Evolutionary conservation across 768 basidiomycete genomes (phyloP), one percentile per base, ranked within the genome.

Genomic region (Naganishia friedmannii): DNA sequence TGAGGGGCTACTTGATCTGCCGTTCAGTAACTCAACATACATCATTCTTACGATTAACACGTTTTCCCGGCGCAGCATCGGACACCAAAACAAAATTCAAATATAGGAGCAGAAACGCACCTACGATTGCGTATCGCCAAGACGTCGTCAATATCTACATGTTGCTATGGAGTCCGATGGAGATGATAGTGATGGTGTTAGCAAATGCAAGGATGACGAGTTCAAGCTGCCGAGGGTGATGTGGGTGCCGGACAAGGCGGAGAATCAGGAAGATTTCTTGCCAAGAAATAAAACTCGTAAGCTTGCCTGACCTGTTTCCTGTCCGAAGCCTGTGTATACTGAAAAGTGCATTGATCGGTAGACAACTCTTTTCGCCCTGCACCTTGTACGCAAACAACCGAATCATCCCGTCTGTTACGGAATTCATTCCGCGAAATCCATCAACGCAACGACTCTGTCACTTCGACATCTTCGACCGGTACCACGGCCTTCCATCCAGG

Each of bases 151-250:
- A 51, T 1, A 26, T 58, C 28, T 39, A 37, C 10, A 32, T 37
- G 37, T 58, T 34, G 37, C 32, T 4, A 63, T 63, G 60, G 60
- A 63, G 9, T 63, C 39, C 15, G 60, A 63, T 29, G 60, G 60
- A 21, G 39, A 63, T 42, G 60, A 42, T 10, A 45, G 60, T 31
- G 54, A 55, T 32, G 54, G 29, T 6, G 29, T 15, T 17, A 8
- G n/a, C 10, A 46, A 12, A 9, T 32, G 57, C n/a, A 39, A 23
- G 39, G 60, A 63, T 2, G 60, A 63, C 15, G 60, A 63, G 42
- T 63, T 45, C 39, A 42, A 63, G 60, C 19, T 63, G 60, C 60
- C 60, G 21, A 42, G 60, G 37, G 60, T 63, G 60, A 63, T 63
- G 21, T 63, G 60, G 60, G 39, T 63, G 8, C 60, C 60, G 60